Percentiles rank a stretch among this genome's conserved stretches.
These are phyloP conservation scores for Heterobasidion parviporum DNA, from an alignment of 1,284 basidiomycete genomes.

Conservation along the genomic window DNA sequence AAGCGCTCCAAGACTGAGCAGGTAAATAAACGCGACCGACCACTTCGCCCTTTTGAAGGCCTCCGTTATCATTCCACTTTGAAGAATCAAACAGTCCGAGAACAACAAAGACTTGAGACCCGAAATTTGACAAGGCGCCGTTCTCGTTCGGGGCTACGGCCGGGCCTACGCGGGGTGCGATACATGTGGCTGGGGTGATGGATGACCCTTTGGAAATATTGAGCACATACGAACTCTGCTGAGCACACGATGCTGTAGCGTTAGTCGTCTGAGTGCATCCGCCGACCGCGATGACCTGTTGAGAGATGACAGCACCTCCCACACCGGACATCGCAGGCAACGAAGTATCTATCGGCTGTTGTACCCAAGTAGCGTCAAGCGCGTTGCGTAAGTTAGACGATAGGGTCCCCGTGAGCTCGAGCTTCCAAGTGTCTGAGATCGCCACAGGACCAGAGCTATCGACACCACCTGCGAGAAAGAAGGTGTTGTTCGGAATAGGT, in stretches of 20 bases:
- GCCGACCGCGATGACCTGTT: constrained; percentile 45
- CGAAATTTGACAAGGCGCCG: constrained; percentile 42
- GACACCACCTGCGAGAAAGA: constrained; percentile 62
- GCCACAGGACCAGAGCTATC: constrained; percentile 34
- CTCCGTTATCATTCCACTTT: constrained; percentile 57
- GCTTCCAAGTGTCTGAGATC: constrained; percentile 59
- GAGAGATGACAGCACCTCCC: constrained; percentile 46
- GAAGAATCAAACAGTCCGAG: constrained; percentile 57
- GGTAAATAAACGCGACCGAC: constrained; percentile 31
- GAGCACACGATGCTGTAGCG: constrained; percentile 41
- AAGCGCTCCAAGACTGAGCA: not conserved
- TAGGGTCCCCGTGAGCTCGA: constrained; percentile 59
- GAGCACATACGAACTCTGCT: constrained; percentile 47
- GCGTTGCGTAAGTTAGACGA: constrained; percentile 53
- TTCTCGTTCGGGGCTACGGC: constrained; percentile 56
- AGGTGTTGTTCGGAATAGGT: constrained; percentile 52
- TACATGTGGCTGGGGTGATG: constrained; percentile 40
- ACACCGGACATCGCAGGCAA: constrained; percentile 28
- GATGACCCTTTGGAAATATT: constrained; percentile 29
- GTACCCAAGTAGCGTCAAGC: constrained; percentile 50
- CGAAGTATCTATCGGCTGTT: constrained; percentile 29
- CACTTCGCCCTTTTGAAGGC: constrained; percentile 58
- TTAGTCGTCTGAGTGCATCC: constrained; percentile 47
- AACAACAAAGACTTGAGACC: constrained; percentile 57
- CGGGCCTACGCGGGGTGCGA: constrained; percentile 61